Evolutionary conservation across 2,329 filamentous ascomycete species (phyloP), one percentile per base, ranked within the genome.

Genomic region (Talaromyces sp.): DNA sequence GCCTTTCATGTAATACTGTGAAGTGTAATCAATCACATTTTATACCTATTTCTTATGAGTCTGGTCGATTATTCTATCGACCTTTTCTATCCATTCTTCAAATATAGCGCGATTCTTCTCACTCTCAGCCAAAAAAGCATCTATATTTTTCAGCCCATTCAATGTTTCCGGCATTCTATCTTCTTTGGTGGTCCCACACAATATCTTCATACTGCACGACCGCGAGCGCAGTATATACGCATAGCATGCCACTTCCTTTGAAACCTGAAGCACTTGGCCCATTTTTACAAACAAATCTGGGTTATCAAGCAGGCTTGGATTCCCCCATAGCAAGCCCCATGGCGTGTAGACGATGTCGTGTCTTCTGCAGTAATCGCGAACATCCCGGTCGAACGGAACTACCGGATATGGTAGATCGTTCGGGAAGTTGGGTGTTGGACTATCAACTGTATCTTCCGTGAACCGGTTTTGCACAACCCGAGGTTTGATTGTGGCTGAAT

Each of bases 251-350:
- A 63, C 22, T 45, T 63, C 52, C 33, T 63, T 63, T 22, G 62
- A 63, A 13, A 63, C 54, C 11, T 43, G 52, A 33, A 63, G 31
- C n/a, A 49, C 50, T 4, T 10, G 15, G 3, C 52, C 62, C 13
- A 49, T 58, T 22, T 15, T 41, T n/a, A 39, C 25, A 17, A 63
- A 58, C 5, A 50, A 27, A 1, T 63, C 39, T 13, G 62, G 43
- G 22, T 63, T 33, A 58, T 63, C 54, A 13, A 63, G 52, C 0
- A 59, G 52, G 22, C 52, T 59, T 13, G 54, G 62, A n/a, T 63
- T 63, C 5, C 62, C 62, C 62, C 62, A 52, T 13, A 63, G 54
- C 62, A 63, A 47, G n/a, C 62, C 62, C 62, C 62, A 63, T 27
- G 62, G 62, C 3, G 39, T 49, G 50, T 63, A 63, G 11, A 33